Evolutionary conservation across 2,329 filamentous ascomycete species (phyloP).

Genomic region (Ceratocystis colombiana): DNA sequence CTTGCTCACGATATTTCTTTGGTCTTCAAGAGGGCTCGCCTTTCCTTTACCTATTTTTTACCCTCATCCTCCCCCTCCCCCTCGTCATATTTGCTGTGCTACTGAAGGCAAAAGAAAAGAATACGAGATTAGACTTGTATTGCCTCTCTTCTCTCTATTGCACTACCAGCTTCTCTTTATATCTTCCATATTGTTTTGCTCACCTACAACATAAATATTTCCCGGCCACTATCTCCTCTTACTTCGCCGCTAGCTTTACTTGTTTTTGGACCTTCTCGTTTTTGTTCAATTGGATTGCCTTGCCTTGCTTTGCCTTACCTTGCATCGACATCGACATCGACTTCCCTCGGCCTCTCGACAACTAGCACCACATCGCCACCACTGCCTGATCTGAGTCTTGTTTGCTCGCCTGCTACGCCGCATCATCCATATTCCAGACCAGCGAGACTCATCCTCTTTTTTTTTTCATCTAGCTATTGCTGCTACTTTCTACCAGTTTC

Average conservation of each 20-base stretch:
- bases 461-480: neutral
- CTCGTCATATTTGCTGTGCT: neutral
- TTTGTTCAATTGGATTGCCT: neutral
- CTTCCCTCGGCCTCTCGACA: neutral
- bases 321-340: neutral
- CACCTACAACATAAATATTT: neutral
- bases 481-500: neutral
- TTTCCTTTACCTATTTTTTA: neutral
- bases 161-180: neutral
- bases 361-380: constrained; percentile 1
- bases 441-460: neutral
- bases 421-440: neutral
- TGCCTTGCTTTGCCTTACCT: neutral
- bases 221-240: neutral
- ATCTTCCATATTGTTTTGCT: neutral
- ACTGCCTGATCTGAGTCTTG: neutral
- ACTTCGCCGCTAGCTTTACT: neutral
- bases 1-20: neutral
- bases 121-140: constrained; percentile 4
- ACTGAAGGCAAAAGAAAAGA: constrained; percentile 3
- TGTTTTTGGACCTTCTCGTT: neutral
- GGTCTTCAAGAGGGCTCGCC: neutral
- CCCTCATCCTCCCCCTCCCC: too few relatives aligned
- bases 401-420: neutral
- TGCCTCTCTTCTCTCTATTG: neutral